These are phyloP conservation scores for Cercospora sp. DNA, from an alignment of 2,329 filamentous ascomycete species.

Conservation along the genomic window DNA sequence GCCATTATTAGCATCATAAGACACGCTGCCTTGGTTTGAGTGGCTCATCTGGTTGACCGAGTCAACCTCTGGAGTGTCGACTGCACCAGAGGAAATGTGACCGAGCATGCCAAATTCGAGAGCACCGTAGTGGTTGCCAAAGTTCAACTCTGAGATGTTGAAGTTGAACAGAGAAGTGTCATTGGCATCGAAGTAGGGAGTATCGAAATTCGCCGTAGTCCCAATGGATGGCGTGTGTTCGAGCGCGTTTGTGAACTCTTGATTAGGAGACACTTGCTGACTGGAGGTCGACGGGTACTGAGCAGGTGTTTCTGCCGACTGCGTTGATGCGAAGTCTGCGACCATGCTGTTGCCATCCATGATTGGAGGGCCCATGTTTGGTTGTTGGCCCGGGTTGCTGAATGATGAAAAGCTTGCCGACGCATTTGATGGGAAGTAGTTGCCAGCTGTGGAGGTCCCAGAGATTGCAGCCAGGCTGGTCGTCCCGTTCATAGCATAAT, in stretches of 20 bases:
- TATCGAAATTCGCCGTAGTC: slow-evolving; percentile 50
- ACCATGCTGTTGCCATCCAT: slow-evolving; percentile 45
- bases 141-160: slow-evolving; percentile 89
- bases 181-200: slow-evolving; percentile 78
- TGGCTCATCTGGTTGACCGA: slow-evolving; percentile 37
- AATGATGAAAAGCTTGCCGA: slow-evolving; percentile 44
- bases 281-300: slow-evolving; percentile 64
- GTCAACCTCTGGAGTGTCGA: slow-evolving; percentile 39
- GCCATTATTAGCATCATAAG: slow-evolving; percentile 34
- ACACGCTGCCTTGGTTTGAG: slow-evolving; percentile 32
- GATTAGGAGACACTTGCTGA: slow-evolving; percentile 51
- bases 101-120: slow-evolving; percentile 95
- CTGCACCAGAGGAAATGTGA: slow-evolving; percentile 90
- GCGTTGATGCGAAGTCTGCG: slow-evolving; percentile 62
- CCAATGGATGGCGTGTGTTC: slow-evolving; percentile 45
- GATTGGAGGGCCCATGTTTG: slow-evolving; percentile 45
- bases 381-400: slow-evolving; percentile 34
- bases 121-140: slow-evolving; percentile 93
- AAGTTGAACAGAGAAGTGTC: slow-evolving; percentile 95
- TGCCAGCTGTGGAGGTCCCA: slow-evolving; percentile 25
- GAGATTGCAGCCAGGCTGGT: slow-evolving; percentile 28
- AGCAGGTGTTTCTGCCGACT: slow-evolving; percentile 61
- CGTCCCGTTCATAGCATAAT: slow-evolving; percentile 51
- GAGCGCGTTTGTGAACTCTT: slow-evolving; percentile 52
- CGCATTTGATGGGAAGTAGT: slow-evolving; percentile 48